phyloP scores from a whole-genome alignment of 805 yeast species.

The Ogataea neopini region DNA sequence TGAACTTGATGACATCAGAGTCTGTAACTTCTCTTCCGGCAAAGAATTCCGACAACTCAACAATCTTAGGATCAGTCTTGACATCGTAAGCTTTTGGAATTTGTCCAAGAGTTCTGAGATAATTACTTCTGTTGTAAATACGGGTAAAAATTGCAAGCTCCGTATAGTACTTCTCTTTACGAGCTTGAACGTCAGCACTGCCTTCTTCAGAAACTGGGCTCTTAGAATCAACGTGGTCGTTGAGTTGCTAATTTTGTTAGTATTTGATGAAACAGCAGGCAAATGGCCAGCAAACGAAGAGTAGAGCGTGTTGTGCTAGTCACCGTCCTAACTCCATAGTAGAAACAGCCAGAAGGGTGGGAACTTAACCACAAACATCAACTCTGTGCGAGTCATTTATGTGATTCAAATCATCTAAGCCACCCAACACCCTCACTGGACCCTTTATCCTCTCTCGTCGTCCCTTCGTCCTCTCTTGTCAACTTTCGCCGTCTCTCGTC shows the following conservation, averaged over 20 bases:
- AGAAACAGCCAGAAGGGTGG: too few relatives aligned
- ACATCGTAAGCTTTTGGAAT: conserved; percentile 17
- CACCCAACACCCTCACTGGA: too few relatives aligned
- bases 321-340: too few relatives aligned
- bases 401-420: too few relatives aligned
- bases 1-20: conserved; percentile 16
- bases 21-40: conserved; percentile 2
- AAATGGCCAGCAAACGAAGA: too few relatives aligned
- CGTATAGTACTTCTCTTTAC: conserved; percentile 4
- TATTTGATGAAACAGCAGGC: too few relatives aligned
- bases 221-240: conserved; percentile 7
- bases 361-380: too few relatives aligned
- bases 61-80: conserved; percentile 14
- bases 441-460: too few relatives aligned
- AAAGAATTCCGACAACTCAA: conserved; percentile 10
- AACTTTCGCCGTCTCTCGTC: too few relatives aligned
- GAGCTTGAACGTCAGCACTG: conserved; percentile 1
- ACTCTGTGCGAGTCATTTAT: too few relatives aligned
- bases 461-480: too few relatives aligned
- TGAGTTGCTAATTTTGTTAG: conserved; percentile 10
- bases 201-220: conserved; percentile 2
- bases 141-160: conserved; percentile 10
- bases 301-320: too few relatives aligned
- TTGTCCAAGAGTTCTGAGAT: conserved; percentile 10
- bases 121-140: conserved; percentile 13